Conservation (phyloP, 768 basidiomycete species). For the Mycena galericulata region DNA sequence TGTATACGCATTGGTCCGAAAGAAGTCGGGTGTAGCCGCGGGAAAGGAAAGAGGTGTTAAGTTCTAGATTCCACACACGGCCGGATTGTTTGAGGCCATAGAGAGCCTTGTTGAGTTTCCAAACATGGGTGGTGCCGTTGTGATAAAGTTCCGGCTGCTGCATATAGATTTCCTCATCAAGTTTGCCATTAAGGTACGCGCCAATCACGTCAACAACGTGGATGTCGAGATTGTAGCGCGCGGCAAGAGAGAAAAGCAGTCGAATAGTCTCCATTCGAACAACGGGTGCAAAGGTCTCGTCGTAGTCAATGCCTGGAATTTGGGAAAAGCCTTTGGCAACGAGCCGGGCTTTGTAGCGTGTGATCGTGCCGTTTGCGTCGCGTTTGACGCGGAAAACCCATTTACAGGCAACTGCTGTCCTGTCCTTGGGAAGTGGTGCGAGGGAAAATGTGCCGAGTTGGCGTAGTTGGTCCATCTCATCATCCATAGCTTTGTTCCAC, state of each 20-base stretch:
- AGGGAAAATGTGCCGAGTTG: slow-evolving; percentile 31
- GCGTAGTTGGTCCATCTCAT: slow-evolving; percentile 9
- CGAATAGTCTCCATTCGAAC: slow-evolving; percentile 31
- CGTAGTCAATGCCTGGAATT: slow-evolving; percentile 46
- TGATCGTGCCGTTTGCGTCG: slow-evolving; percentile 41
- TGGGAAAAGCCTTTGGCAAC: slow-evolving; percentile 44
- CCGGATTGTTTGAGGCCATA: slow-evolving; percentile 43
- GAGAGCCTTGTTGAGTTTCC: slow-evolving; percentile 27
- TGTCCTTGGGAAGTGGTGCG: slow-evolving; percentile 21
- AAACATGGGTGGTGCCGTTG: slow-evolving; percentile 34
- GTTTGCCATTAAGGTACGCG: slow-evolving; percentile 19
- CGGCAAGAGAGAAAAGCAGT: slow-evolving; percentile 43
- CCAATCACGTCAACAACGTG: slow-evolving; percentile 46
- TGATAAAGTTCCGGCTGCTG: slow-evolving; percentile 27
- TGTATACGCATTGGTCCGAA: slow-evolving; percentile 34
- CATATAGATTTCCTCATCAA: slow-evolving; percentile 36
- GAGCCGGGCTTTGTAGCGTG: slow-evolving; percentile 42
- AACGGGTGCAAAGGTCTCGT: slow-evolving; percentile 31
- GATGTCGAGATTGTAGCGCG: slow-evolving; percentile 42
- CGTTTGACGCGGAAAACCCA: slow-evolving; percentile 47
- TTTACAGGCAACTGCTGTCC: slow-evolving; percentile 35
- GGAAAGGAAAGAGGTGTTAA: slow-evolving; percentile 25
- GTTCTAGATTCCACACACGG: slow-evolving; percentile 43
- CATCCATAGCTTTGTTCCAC: slow-evolving; percentile 13
- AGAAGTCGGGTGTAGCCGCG: slow-evolving; percentile 21